Evolutionary conservation across 768 basidiomycete species (phyloP).

Genomic region (Tephrocybe sp.): DNA sequence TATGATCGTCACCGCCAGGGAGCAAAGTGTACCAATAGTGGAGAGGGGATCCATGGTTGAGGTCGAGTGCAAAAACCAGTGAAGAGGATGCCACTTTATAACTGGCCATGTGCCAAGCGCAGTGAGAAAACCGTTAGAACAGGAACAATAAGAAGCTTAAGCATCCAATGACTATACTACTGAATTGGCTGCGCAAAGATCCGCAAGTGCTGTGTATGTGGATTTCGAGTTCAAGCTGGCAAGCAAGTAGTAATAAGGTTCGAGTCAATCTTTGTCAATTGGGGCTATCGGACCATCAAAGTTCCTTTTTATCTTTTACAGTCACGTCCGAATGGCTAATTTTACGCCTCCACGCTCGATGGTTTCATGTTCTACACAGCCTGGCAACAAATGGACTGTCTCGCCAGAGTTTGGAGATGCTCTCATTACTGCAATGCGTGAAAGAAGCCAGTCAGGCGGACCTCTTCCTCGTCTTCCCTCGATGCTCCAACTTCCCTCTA

Average conservation of each 20-base stretch:
- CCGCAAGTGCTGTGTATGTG: background rate
- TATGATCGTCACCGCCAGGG: constrained; percentile 13
- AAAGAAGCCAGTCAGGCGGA: constrained; percentile 14
- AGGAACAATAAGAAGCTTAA: background rate
- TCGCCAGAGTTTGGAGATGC: constrained; percentile 19
- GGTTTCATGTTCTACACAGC: constrained; percentile 1
- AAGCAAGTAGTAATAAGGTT: too few species aligned
- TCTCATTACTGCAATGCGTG: constrained; percentile 16
- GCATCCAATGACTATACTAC: background rate
- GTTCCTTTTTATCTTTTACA: background rate
- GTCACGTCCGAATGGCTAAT: constrained; percentile 2
- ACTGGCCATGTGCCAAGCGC: background rate
- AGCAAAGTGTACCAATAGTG: constrained; percentile 16
- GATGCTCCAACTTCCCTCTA: constrained; percentile 15
- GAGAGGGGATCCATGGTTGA: constrained; percentile 15
- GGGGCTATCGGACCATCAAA: background rate
- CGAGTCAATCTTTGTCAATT: too few species aligned
- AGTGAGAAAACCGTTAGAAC: background rate
- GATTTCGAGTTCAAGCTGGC: too few species aligned
- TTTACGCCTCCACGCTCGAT: background rate
- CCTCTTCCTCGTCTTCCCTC: constrained; percentile 19
- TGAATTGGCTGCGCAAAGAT: constrained; percentile 1
- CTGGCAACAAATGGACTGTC: constrained; percentile 17
- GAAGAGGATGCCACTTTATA: background rate
- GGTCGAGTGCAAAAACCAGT: too few species aligned